Base-by-base conservation (phyloP, 2,329 filamentous ascomycete genomes). In the Pestalotiopsis sp. region DNA sequence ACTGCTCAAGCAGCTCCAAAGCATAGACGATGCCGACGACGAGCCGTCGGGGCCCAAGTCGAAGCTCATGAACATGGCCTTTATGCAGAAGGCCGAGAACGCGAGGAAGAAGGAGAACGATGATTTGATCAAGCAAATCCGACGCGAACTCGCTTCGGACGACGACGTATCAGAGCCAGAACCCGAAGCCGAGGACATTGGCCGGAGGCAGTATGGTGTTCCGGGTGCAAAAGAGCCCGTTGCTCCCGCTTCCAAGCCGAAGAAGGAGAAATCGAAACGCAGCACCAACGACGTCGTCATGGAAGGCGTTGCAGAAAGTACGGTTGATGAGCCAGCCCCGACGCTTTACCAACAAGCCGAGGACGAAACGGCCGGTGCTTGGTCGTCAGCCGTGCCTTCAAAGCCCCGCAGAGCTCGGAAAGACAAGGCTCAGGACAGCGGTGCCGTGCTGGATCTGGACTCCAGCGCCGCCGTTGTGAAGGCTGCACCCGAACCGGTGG, bases 21-120 rank as follows among this genome's bases (percentile, higher is more conserved):
- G 82, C 17, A 80, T 82, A 20, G 80, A 84, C 11, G 82, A 83
- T 41, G 6, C 7, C 31, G 81, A 85, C 14, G 86, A 87, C 25
- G 82, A 82, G n/a, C 83, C 78, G 20, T 62, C 59, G 4, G 59
- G 59, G 4, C 87, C 88, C 0, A 85, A 87, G 73, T 91, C 91
- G 14, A 91, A 89, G 74, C 83, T 99, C 6, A 90, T 93, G 80
- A 87, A 88, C 65, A 94, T 99, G 91, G 93, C 94, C 70, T 99
- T 99, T 78, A 98, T 99, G 96, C 90, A 92, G 75, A 94, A 92
- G 73, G 94, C 94, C 1, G 95, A 98, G 76, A 92, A 91, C 36
- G 86, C 90, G 49, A 90, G 90, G 75, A 94, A 91, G 79, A 89
- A 91, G 71, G 88, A 90, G 68, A 98, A 98, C 73, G 93, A 97